Evolutionary conservation across 306 rosid genomes (phyloP), one percentile per base, ranked within the genome.

Genomic region (Inga laurina): DNA sequence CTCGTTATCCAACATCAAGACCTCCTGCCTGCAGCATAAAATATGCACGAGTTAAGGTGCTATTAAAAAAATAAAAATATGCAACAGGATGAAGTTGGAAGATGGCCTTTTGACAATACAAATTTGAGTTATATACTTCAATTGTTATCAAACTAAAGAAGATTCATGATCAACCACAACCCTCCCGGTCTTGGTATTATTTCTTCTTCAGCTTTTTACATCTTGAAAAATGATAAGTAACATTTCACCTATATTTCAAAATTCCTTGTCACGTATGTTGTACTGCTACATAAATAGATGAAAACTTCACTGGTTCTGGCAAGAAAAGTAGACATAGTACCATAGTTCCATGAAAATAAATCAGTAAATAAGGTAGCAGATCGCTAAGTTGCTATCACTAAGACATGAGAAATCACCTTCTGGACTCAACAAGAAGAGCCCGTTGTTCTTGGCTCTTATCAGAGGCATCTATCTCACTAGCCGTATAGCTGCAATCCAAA

Each of bases 391-490:
- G 3, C 72, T 75, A 72, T 34, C 51, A 70, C 35, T 46, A 74
- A 84, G 30, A 67, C 66, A 45, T 22, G 44, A 81, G 78, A 86
- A 82, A 77, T 82, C 80, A 93, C 98, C 98, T 92, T 88, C 90
- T 95, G 27, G 98, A 91, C 77, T 93, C 93, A 84, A 89, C 88
- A 76, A 95, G 98, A 77, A 91, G 88, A 72, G 98, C 93, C 79
- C 85, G 97, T 84, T 90, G 98, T 85, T 95, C 98, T 11, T 84
- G 87, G 87, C 80, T 82, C 82, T 86, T 91, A 65, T 87, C 91
- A 62, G 92, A 93, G 37, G 72, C 72, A 83, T 85, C 92, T 67
- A 80, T 41, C 90, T 93, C 98, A 6, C 88, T 78, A 19, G 87
- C 89, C n/a, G 97, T 88, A 88, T 90, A 88, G 84, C 98, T 95